Percentiles rank a stretch among this genome's conserved stretches.
These are phyloP conservation scores for Medicago truncatula DNA, from an alignment of 306 rosid species.

Conservation along the genomic window MtrunA17r5.0-ANR NC_053046.1:4522501-4523000, in stretches of 20 bases:
- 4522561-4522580: conserved; percentile 99
- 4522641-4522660: conserved; percentile 34
- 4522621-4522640: conserved; percentile 68
- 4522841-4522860: conserved; percentile 16
- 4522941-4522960: conserved; percentile 32
- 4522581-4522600: conserved; percentile 96
- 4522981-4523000: conserved; percentile 26
- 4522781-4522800: conserved; percentile 26
- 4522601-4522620: conserved; percentile 94
- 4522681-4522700: conserved; percentile 23
- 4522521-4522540: conserved; percentile 93
- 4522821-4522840: conserved; percentile 31
- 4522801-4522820: conserved; percentile 34
- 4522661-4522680: conserved; percentile 27
- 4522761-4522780: conserved; percentile 22
- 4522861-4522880: conserved; percentile 24
- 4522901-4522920: conserved; percentile 25
- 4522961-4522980: conserved; percentile 37
- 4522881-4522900: conserved; percentile 20
- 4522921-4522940: neutral
- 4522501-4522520: conserved; percentile 99
- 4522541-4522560: conserved; percentile 90
- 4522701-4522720: conserved; percentile 29
- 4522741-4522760: conserved; percentile 17
- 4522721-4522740: conserved; percentile 15